A percentile compares a stretch with the other conserved stretches of the same genome.
Conservation (phyloP, 495 filamentous ascomycete genomes). For the Neurospora pannonica region DNA sequence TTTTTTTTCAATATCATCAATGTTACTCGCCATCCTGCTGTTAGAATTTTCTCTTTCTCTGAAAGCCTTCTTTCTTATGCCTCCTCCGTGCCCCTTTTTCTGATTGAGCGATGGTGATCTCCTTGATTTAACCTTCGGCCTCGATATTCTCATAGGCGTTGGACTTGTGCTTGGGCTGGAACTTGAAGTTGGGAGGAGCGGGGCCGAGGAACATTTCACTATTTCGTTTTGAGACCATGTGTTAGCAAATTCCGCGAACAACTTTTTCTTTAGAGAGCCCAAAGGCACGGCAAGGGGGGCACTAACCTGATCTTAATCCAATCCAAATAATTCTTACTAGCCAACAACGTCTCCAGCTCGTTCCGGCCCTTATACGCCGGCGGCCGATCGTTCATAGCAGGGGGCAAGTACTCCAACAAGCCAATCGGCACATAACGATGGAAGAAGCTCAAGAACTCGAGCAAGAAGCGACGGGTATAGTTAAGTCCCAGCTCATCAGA, state of each 20-base stretch:
- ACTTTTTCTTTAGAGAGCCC: not conserved
- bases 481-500: conserved; percentile 88
- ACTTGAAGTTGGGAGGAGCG: conserved; percentile 79
- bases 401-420: conserved; percentile 76
- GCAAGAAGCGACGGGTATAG: conserved; percentile 76
- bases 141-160: conserved; percentile 60
- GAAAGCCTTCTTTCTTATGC: not conserved
- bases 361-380: conserved; percentile 73
- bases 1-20: not conserved
- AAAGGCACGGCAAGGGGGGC: not conserved
- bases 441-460: conserved; percentile 92
- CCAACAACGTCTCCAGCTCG: conserved; percentile 85
- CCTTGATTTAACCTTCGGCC: conserved; percentile 40
- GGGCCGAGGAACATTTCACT: conserved; percentile 98
- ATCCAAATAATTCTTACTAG: conserved; percentile 83
- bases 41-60: not conserved
- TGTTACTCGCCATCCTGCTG: not conserved
- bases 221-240: conserved; percentile 6
- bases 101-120: not conserved
- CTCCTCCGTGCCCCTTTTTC: not conserved
- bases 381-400: conserved; percentile 76
- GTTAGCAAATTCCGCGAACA: not conserved
- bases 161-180: conserved; percentile 97
- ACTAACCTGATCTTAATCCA: conserved; percentile 97
- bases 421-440: conserved; percentile 86